Conservation (phyloP, 441 rosid genomes). For the Hura crepitans region DNA sequence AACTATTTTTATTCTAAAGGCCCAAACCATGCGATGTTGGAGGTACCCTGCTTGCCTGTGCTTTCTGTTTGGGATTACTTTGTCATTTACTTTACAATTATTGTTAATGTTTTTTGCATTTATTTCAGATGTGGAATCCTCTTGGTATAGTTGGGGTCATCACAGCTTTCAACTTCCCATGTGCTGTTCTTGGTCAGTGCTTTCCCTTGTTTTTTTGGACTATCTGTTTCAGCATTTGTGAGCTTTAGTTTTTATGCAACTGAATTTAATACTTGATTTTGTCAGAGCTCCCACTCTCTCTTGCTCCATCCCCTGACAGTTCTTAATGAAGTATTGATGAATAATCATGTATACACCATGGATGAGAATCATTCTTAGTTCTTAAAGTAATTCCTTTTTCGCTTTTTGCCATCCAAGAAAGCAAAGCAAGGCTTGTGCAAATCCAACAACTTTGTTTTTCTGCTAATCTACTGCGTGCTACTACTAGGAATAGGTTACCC, state of each 20-base stretch:
- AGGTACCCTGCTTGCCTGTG: constrained; percentile 43
- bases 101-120: constrained; percentile 16
- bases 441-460: neutral
- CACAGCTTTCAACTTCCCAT: constrained; percentile 93
- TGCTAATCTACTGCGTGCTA: neutral
- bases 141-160: constrained; percentile 94
- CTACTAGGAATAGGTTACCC: neutral
- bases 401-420: neutral
- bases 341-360: neutral
- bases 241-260: neutral
- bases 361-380: neutral
- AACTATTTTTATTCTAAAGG: constrained; percentile 44
- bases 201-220: constrained; percentile 14
- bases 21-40: constrained; percentile 93
- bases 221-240: neutral
- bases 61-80: constrained; percentile 13
- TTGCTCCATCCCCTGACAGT: too few species aligned
- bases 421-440: neutral
- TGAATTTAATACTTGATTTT: neutral
- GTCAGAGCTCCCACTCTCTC: neutral
- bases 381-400: too few species aligned
- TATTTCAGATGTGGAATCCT: constrained; percentile 90
- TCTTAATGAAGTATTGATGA: neutral
- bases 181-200: constrained; percentile 90
- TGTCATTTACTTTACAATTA: neutral